These are phyloP conservation scores for Fusarium torreyae DNA, from an alignment of 2,329 filamentous ascomycete species.

Conservation along the genomic window DNA sequence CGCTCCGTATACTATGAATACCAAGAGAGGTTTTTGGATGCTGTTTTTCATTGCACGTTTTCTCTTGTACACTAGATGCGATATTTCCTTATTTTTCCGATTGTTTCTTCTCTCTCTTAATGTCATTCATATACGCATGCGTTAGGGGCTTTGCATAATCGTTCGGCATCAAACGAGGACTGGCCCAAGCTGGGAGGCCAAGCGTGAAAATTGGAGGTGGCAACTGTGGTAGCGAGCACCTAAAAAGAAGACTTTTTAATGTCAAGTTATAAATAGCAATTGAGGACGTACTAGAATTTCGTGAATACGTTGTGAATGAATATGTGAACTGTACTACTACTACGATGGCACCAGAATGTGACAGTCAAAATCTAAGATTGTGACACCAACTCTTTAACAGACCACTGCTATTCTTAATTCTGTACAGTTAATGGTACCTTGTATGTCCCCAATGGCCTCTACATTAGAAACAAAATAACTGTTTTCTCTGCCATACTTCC, in stretches of 20 bases:
- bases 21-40: conserved; percentile 47
- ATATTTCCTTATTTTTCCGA: conserved; percentile 19
- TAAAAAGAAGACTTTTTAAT: conserved; percentile 36
- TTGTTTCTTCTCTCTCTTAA: conserved; percentile 8
- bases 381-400: no score
- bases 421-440: no score
- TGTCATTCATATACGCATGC: conserved; percentile 33
- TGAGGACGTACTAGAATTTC: background rate
- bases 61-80: conserved; percentile 47
- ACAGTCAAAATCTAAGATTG: no score
- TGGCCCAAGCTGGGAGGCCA: conserved; percentile 23
- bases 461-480: no score
- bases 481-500: no score
- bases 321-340: background rate
- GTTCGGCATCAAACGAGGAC: conserved; percentile 28
- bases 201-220: conserved; percentile 26
- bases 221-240: conserved; percentile 32
- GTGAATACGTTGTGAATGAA: background rate
- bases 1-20: conserved; percentile 46
- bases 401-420: no score
- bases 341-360: no score
- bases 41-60: conserved; percentile 23
- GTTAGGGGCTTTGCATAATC: conserved; percentile 39
- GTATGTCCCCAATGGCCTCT: no score
- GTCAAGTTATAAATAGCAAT: conserved; percentile 24